Conservation (phyloP, 371 early-diverging fungal species). For the Actinomortierella wolfii region DNA sequence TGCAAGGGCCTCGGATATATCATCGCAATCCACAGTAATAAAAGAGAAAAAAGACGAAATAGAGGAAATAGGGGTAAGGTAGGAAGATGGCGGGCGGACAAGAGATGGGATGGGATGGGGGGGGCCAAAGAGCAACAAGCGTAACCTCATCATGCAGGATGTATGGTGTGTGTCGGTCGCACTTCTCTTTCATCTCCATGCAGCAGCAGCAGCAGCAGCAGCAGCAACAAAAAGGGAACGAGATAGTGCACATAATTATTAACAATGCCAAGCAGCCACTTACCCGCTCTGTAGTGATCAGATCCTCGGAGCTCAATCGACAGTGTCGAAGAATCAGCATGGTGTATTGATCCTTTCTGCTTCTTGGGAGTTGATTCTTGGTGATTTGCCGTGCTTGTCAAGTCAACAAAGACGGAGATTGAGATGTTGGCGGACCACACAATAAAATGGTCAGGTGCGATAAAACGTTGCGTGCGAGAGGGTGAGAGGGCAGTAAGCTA, state of each 20-base stretch:
- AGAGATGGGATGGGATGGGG: background rate
- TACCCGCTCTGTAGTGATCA: constrained; percentile 41
- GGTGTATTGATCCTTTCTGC: background rate
- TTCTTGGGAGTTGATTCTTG: too few species aligned
- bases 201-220: background rate
- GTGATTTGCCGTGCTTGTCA: too few species aligned
- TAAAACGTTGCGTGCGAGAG: too few species aligned
- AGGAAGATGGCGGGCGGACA: background rate
- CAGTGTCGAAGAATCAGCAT: constrained; percentile 45
- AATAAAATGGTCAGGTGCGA: too few species aligned
- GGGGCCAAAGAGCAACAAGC: background rate
- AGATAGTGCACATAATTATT: constrained; percentile 5
- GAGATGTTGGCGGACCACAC: too few species aligned
- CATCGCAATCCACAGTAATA: background rate
- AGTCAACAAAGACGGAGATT: too few species aligned
- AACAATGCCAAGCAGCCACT: constrained; percentile 1
- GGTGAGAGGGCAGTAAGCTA: background rate
- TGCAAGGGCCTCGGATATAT: too few species aligned
- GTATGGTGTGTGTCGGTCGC: too few species aligned
- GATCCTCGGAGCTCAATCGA: constrained; percentile 31
- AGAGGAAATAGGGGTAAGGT: background rate
- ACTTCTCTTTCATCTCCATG: too few species aligned
- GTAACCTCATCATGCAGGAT: too few species aligned
- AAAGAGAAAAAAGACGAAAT: background rate
- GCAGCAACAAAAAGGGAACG: background rate